Conservation (phyloP, 192 early-diverging fungal genomes). For the Oehlia diaphana region DNA sequence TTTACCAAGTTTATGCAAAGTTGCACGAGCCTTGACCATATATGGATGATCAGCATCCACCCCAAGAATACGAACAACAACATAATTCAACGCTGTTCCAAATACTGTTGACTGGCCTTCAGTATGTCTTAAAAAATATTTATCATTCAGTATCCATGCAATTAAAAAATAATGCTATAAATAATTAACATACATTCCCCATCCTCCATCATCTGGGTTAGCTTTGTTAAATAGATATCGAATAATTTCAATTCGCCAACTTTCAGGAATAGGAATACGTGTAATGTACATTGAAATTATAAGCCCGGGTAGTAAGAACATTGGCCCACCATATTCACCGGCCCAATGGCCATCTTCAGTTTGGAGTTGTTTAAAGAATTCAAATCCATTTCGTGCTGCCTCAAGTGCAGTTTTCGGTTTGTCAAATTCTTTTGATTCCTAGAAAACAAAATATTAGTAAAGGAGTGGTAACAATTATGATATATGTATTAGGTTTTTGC, state of each 20-base stretch:
- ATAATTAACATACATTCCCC: constrained; percentile 76
- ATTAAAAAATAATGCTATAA: not conserved
- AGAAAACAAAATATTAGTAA: constrained; percentile 38
- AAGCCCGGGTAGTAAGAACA: constrained; percentile 93
- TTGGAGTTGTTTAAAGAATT: constrained; percentile 86
- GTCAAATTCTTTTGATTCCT: constrained; percentile 37
- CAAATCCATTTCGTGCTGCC: constrained; percentile 88
- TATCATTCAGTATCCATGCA: too few relatives aligned
- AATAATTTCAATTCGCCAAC: constrained; percentile 74
- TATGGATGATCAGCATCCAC: constrained; percentile 84
- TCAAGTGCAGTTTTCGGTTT: constrained; percentile 70
- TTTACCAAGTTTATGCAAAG: constrained; percentile 78
- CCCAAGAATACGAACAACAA: constrained; percentile 84
- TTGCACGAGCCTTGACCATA: constrained; percentile 76
- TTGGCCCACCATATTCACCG: constrained; percentile 95
- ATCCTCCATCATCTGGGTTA: constrained; percentile 86
- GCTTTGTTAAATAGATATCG: constrained; percentile 87
- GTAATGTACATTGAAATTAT: constrained; percentile 90
- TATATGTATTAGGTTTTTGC: too few relatives aligned
- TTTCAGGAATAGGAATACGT: constrained; percentile 61
- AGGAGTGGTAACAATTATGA: too few relatives aligned
- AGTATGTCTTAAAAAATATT: constrained; percentile 63
- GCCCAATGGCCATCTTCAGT: constrained; percentile 94
- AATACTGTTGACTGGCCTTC: constrained; percentile 92
- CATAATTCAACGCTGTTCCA: constrained; percentile 95